phyloP scores from a whole-genome alignment of 805 yeast species.

The Cyberlindnera xishuangbannaensis region DNA sequence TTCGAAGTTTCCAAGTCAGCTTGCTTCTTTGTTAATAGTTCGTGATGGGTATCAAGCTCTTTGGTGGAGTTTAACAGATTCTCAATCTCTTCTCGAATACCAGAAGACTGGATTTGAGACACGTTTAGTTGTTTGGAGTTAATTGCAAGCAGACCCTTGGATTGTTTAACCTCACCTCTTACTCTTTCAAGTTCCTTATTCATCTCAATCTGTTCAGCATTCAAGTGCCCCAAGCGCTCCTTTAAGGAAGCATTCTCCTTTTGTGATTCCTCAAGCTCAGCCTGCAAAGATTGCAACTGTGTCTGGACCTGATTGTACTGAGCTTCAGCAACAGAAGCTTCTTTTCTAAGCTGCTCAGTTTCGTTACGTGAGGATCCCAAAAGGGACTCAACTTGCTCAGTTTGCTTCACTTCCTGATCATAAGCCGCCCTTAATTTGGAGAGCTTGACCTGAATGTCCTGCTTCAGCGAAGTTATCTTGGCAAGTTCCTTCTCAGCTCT shows the following conservation, averaged over 20 bases:
- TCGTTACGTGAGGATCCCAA: conserved; percentile 58
- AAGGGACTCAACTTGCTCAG: conserved; percentile 61
- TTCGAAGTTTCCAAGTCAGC: conserved; percentile 25
- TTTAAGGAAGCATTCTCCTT: conserved; percentile 58
- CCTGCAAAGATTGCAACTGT: conserved; percentile 55
- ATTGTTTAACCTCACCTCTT: conserved; percentile 51
- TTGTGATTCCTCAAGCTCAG: conserved; percentile 60
- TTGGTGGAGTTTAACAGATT: conserved; percentile 26
- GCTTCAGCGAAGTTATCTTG: conserved; percentile 59
- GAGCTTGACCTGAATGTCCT: conserved; percentile 69
- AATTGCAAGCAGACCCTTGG: conserved; percentile 58
- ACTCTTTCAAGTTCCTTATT: conserved; percentile 49
- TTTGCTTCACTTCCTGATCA: conserved; percentile 73
- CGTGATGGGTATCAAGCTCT: conserved; percentile 35
- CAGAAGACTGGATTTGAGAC: conserved; percentile 43
- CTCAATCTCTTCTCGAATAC: conserved; percentile 37
- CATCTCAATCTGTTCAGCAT: conserved; percentile 58
- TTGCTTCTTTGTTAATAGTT: conserved; percentile 32
- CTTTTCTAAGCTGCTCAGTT: conserved; percentile 62
- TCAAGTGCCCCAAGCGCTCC: conserved; percentile 60
- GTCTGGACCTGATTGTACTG: conserved; percentile 64
- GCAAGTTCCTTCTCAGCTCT: conserved; percentile 74
- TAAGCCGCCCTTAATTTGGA: conserved; percentile 60
- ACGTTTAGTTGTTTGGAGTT: conserved; percentile 66
- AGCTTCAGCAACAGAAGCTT: conserved; percentile 73